phyloP scores from a whole-genome alignment of 2,329 filamentous ascomycete species.

The Rhynchosporium graminicola region DNA sequence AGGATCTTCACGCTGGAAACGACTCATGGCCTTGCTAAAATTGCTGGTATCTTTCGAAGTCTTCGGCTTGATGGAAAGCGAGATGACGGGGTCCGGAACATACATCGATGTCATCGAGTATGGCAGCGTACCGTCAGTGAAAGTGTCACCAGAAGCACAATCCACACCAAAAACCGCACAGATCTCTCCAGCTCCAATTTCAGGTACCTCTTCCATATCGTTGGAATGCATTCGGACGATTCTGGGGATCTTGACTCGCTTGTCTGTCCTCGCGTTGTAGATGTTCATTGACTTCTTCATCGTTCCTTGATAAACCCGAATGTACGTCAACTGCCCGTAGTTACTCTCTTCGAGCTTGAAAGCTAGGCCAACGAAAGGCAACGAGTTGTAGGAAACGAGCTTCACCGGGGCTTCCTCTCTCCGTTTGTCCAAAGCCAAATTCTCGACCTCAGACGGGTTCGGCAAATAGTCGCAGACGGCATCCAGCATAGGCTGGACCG shows the following conservation, averaged over 20 bases:
- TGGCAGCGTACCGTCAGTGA: conserved; percentile 88
- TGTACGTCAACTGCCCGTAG: conserved; percentile 97
- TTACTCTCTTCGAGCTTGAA: conserved; percentile 99
- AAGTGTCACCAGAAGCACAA: conserved; percentile 96
- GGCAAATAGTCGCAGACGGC: conserved; percentile 95
- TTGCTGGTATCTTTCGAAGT: conserved; percentile 86
- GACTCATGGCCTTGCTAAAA: conserved; percentile 98
- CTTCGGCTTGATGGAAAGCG: conserved; percentile 95
- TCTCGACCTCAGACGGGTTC: conserved; percentile 85
- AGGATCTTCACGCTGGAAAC: conserved; percentile 97
- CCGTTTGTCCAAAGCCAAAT: conserved; percentile 82
- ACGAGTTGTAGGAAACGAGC: conserved; percentile 87
- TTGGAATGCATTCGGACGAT: conserved; percentile 99
- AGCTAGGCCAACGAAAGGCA: conserved; percentile 92
- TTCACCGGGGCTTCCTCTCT: conserved; percentile 78
- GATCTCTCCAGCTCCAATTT: conserved; percentile 95
- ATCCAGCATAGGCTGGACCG: conserved; percentile 94
- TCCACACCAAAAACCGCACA: conserved; percentile 98
- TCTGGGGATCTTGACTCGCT: conserved; percentile 94
- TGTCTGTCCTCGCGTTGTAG: conserved; percentile 90
- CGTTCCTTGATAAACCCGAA: conserved; percentile 94
- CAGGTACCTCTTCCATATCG: conserved; percentile 95
- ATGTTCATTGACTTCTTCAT: conserved; percentile 86
- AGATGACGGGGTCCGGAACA: conserved; percentile 97
- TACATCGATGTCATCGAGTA: conserved; percentile 99